Evolutionary conservation across 1,284 basidiomycete genomes (phyloP).

Genomic region (Polyporus tsugae): DNA sequence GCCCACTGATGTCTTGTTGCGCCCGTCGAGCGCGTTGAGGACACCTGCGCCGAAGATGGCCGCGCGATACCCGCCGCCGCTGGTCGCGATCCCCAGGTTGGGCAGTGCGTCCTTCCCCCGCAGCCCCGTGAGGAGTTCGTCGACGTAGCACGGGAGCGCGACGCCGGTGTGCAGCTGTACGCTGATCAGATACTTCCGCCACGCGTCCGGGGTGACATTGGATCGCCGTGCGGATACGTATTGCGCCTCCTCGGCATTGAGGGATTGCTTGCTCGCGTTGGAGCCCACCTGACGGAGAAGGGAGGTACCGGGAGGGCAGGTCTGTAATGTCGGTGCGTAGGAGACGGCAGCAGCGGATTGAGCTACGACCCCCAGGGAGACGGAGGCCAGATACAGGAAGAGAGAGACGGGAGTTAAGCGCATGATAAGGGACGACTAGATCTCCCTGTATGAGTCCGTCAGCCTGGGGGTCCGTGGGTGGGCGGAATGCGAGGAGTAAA

Average conservation of each 20-base stretch:
- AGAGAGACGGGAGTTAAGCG: not conserved
- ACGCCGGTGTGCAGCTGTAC: constrained; percentile 38
- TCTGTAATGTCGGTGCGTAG: constrained; percentile 33
- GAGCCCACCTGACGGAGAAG: constrained; percentile 35
- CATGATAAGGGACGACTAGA: not conserved
- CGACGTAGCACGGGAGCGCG: constrained; percentile 46
- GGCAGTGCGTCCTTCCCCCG: constrained; percentile 38
- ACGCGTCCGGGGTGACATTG: constrained; percentile 39
- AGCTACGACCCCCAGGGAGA: constrained; percentile 12
- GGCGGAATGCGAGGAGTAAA: not conserved
- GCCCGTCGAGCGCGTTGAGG: constrained; percentile 56
- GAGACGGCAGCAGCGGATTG: constrained; percentile 33
- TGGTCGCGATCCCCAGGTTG: constrained; percentile 52
- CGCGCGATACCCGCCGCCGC: constrained; percentile 58
- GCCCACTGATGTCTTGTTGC: constrained; percentile 50
- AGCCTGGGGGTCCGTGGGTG: not conserved
- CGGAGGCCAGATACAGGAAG: constrained; percentile 5
- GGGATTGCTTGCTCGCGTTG: constrained; percentile 30
- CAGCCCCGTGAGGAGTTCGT: constrained; percentile 41
- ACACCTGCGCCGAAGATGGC: constrained; percentile 59
- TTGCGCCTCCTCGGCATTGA: constrained; percentile 36
- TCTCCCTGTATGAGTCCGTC: not conserved
- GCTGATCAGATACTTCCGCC: constrained; percentile 41
- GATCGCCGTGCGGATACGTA: constrained; percentile 37
- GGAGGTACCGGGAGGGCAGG: constrained; percentile 33